phyloP scores from a whole-genome alignment of 805 yeast genomes.

The Yamadazyma tumulicola region DNA sequence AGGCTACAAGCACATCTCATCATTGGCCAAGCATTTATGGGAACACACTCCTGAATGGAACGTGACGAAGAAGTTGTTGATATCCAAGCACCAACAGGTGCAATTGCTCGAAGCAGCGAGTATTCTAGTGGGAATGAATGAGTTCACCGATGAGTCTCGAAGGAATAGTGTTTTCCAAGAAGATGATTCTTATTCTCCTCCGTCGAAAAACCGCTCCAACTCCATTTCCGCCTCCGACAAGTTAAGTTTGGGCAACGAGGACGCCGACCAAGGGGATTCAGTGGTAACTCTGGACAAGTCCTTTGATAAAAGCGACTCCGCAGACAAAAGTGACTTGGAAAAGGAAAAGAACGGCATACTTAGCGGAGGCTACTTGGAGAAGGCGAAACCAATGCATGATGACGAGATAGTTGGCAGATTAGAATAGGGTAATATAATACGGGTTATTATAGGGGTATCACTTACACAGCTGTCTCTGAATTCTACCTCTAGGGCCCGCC shows the following conservation, averaged over 20 bases:
- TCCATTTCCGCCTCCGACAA: too few relatives aligned
- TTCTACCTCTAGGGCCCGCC: too few relatives aligned
- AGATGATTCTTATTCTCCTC: slow-evolving; percentile 7
- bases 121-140: slow-evolving; percentile 65
- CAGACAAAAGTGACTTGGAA: too few relatives aligned
- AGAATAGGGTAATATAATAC: slow-evolving; percentile 11
- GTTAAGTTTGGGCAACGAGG: too few relatives aligned
- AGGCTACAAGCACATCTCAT: slow-evolving; percentile 83
- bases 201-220: not conserved
- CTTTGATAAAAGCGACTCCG: too few relatives aligned
- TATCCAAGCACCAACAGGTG: slow-evolving; percentile 86
- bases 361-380: too few relatives aligned
- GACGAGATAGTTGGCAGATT: slow-evolving; percentile 12
- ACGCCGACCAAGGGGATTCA: not conserved
- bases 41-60: slow-evolving; percentile 96
- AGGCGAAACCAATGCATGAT: too few relatives aligned
- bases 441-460: too few relatives aligned
- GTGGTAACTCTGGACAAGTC: too few relatives aligned
- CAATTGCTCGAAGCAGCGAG: slow-evolving; percentile 77
- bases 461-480: too few relatives aligned
- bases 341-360: too few relatives aligned
- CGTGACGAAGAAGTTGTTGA: slow-evolving; percentile 72
- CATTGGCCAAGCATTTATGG: slow-evolving; percentile 88
- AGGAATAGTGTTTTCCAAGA: slow-evolving; percentile 13
- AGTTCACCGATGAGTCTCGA: slow-evolving; percentile 3